Conservation (phyloP, 2,329 filamentous ascomycete species). For the Xylaria sp. region DNA sequence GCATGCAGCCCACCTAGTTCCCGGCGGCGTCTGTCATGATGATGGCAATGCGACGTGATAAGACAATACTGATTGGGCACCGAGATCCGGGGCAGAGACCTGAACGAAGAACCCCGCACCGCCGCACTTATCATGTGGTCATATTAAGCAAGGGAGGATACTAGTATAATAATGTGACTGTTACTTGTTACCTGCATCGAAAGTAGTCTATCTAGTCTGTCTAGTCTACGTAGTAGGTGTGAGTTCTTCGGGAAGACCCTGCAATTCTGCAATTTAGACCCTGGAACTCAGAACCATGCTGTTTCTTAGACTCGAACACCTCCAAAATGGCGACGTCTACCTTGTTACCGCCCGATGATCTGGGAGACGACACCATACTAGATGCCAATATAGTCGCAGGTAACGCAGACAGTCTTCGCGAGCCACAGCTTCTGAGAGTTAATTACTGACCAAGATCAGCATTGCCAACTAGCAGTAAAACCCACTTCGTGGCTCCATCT, state of each 20-base stretch:
- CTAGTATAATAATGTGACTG: background rate
- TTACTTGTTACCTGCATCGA: conserved; percentile 4
- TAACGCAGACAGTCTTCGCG: background rate
- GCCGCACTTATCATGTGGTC: conserved; percentile 9
- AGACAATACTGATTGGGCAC: conserved; percentile 14
- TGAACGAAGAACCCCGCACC: conserved; percentile 17
- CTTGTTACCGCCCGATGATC: background rate
- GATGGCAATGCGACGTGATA: conserved; percentile 5
- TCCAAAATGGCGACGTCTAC: conserved; percentile 15
- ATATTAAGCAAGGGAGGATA: conserved; percentile 8
- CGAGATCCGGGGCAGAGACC: conserved; percentile 10
- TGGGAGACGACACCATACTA: background rate
- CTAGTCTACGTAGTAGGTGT: too few species aligned
- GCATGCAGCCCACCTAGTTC: background rate
- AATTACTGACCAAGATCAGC: conserved; percentile 13
- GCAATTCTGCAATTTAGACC: background rate
- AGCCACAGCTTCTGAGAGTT: background rate
- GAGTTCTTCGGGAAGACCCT: background rate
- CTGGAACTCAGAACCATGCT: conserved; percentile 1
- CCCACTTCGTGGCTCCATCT: conserved; percentile 12
- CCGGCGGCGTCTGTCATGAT: conserved; percentile 17
- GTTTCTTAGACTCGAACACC: conserved; percentile 1
- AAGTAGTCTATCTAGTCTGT: background rate
- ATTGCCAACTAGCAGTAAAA: conserved; percentile 2
- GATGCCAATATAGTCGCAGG: conserved; percentile 17